Evolutionary conservation across 2,329 filamentous ascomycete genomes (phyloP).

Genomic region (Nemania sp.): DNA sequence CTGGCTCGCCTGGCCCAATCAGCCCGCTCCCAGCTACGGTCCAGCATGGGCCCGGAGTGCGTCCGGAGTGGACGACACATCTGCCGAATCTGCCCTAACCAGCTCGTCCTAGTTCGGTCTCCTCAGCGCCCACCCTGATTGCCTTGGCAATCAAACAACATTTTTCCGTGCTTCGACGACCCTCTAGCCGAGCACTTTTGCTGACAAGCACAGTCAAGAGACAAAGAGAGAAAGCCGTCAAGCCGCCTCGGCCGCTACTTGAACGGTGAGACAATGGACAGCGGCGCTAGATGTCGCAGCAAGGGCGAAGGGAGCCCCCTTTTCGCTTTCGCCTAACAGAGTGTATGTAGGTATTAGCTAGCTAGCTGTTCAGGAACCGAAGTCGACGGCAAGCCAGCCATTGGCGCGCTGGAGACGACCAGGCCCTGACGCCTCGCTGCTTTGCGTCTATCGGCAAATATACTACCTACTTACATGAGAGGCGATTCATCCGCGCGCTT

Average conservation of each 20-base stretch:
- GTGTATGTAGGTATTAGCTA: too few relatives aligned
- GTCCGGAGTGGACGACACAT: constrained; percentile 20
- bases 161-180: constrained; percentile 10
- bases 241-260: not conserved
- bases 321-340: not conserved
- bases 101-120: constrained; percentile 21
- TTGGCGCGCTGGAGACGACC: constrained; percentile 2
- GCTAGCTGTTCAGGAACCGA: constrained; percentile 12
- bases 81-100: constrained; percentile 24
- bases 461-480: constrained; percentile 16
- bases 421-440: constrained; percentile 3
- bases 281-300: constrained; percentile 4
- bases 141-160: constrained; percentile 23
- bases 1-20: constrained; percentile 17
- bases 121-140: constrained; percentile 18
- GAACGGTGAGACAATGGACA: constrained; percentile 1
- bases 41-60: not conserved
- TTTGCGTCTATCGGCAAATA: constrained; percentile 26
- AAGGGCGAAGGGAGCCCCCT: constrained; percentile 10
- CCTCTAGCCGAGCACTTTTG: not conserved
- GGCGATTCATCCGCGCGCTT: constrained; percentile 27
- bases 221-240: constrained; percentile 3
- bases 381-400: constrained; percentile 8
- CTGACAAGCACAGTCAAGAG: not conserved
- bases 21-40: not conserved